phyloP scores from a whole-genome alignment of 306 rosid species.

The Cicer judaicum region DNA sequence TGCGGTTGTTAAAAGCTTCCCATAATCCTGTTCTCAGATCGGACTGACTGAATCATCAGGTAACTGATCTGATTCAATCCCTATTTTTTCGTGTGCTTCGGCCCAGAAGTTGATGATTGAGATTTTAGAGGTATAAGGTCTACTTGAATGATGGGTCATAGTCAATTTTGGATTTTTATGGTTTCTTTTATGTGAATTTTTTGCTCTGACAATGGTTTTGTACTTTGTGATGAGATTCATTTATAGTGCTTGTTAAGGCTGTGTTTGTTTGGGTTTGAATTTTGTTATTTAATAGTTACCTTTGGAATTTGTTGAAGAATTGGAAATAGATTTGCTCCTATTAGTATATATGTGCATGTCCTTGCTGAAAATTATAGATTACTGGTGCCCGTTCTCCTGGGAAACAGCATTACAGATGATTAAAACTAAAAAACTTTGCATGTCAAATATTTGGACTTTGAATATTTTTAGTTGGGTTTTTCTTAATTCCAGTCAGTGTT shows the following conservation, averaged over 20 bases:
- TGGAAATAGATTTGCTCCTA: conserved; percentile 15
- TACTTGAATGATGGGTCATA: conserved; percentile 37
- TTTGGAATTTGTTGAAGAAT: conserved; percentile 17
- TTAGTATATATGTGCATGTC: background rate
- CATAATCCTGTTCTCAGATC: conserved; percentile 50
- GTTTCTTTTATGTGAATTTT: conserved; percentile 31
- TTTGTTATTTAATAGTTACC: conserved; percentile 5
- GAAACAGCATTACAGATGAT: too few species aligned
- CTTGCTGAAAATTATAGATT: too few species aligned
- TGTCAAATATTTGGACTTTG: conserved; percentile 20
- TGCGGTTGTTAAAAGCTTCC: conserved; percentile 31
- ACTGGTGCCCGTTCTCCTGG: too few species aligned
- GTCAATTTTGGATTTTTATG: conserved; percentile 43
- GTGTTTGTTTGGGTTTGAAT: conserved; percentile 22
- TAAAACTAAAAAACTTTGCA: background rate
- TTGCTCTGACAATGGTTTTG: background rate
- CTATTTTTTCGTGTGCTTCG: background rate
- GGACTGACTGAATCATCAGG: conserved; percentile 40
- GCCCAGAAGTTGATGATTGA: conserved; percentile 17
- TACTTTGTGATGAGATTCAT: conserved; percentile 6
- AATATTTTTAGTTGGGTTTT: conserved; percentile 26
- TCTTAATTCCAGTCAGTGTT: background rate
- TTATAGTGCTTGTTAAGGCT: conserved; percentile 1
- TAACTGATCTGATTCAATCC: conserved; percentile 44
- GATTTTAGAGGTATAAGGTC: conserved; percentile 11